These are phyloP conservation scores for Erodium maritimum DNA, from an alignment of 345 rosid genomes.

Conservation along the genomic window DNA sequence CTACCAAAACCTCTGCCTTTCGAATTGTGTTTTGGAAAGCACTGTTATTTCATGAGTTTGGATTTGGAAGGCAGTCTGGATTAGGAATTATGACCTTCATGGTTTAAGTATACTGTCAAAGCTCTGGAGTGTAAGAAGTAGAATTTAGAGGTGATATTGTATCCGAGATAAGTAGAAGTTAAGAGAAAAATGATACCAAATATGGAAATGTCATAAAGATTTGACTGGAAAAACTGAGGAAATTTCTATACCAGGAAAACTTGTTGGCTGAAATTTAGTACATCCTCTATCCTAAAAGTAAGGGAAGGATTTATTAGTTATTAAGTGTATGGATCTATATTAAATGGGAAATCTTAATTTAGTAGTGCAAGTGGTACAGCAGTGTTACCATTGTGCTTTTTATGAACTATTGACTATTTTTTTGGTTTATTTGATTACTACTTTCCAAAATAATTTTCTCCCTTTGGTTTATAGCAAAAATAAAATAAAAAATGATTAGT, in stretches of 20 bases:
- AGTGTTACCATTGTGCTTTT: neutral
- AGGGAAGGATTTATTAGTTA: no score
- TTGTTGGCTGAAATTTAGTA: neutral
- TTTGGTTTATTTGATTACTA: neutral
- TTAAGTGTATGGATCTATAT: neutral
- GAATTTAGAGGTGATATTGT: no score
- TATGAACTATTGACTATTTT: neutral
- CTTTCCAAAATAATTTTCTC: no score
- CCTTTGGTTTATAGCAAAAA: no score
- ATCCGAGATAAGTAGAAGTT: neutral
- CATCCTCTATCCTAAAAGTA: no score
- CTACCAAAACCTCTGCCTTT: neutral
- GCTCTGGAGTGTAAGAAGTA: neutral
- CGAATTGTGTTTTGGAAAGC: neutral
- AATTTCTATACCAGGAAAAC: neutral
- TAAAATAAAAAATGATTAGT: no score
- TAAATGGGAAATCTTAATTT: no score
- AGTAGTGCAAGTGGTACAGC: neutral
- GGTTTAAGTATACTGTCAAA: neutral
- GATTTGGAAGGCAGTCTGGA: neutral
- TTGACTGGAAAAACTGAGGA: neutral
- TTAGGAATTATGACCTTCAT: neutral
- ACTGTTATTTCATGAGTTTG: neutral
- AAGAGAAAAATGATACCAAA: neutral
- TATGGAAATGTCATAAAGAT: neutral